These are phyloP conservation scores for Xylaria intraflava DNA, from an alignment of 495 filamentous ascomycete genomes.

Conservation along the genomic window DNA sequence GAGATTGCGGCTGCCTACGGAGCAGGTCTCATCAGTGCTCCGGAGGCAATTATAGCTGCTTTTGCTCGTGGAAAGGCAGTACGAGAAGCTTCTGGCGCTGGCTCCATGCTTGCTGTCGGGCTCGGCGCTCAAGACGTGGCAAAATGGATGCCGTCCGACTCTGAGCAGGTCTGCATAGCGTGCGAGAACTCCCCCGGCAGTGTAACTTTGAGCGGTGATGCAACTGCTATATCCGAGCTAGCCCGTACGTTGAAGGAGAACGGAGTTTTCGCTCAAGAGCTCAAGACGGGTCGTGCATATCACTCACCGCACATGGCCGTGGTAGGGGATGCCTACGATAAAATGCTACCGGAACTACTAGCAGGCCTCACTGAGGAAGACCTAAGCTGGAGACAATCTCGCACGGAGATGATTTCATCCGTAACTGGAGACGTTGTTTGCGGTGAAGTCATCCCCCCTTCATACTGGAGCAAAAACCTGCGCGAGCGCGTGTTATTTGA, in stretches of 20 bases:
- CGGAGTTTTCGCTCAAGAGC: constrained; percentile 30
- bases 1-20: constrained; percentile 52
- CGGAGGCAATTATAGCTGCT: constrained; percentile 42
- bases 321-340: constrained; percentile 28
- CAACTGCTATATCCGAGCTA: constrained; percentile 27
- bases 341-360: constrained; percentile 17
- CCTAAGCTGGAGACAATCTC: constrained; percentile 11
- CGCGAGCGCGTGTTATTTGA: constrained; percentile 40
- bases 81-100: constrained; percentile 13
- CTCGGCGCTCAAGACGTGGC: constrained; percentile 27
- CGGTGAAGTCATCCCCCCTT: background rate
- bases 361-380: constrained; percentile 12
- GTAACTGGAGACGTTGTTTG: constrained; percentile 22
- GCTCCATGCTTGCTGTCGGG: constrained; percentile 34
- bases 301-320: constrained; percentile 45
- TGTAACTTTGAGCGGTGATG: constrained; percentile 39
- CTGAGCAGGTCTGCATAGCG: constrained; percentile 30
- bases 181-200: constrained; percentile 39
- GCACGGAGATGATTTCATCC: constrained; percentile 27
- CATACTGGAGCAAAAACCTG: constrained; percentile 45
- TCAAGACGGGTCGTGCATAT: constrained; percentile 43
- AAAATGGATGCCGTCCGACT: constrained; percentile 15
- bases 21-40: constrained; percentile 33
- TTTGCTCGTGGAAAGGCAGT: constrained; percentile 31
- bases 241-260: constrained; percentile 21